Base-by-base conservation (phyloP, 2,329 filamentous ascomycete genomes). In the Hymenoscyphus occultus region DNA sequence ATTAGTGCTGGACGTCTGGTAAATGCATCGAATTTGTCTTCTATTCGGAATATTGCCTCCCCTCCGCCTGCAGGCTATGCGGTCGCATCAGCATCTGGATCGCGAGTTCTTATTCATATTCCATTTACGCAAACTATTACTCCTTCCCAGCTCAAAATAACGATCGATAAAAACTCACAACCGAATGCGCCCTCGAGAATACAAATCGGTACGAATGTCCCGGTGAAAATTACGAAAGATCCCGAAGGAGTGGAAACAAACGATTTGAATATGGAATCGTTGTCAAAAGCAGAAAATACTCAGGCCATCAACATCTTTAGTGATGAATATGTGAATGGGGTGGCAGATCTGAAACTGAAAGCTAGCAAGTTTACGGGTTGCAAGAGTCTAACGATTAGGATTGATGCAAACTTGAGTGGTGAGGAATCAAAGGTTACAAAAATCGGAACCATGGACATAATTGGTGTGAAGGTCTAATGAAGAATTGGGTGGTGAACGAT, bases 401-500 rank as follows among this genome's bases (percentile, higher is more conserved):
- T 73, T n/a, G 72, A 73, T 69, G 70, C 70, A 16, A 74, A 74
- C 61, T 59, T 73, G 67, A 72, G 71, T 65, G 72, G 72, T 2
- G 72, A 73, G 42, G 65, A 66, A 9, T 66, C 54, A 28, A 69
- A 64, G 2, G 35, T 68, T 16, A 74, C 51, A 13, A 73, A 74
- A 64, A 68, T 74, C 60, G 64, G 67, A 19, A 62, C 62, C 31
- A 61, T 74, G 64, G 72, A 74, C 63, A 68, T 74, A 16, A 64
- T 73, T 63, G 71, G 72, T 3, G 60, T 42, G 3, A 71, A 67
- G 57, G 70, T 60, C 39, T 73, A n/a, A 57, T 57, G 13, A 16
- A n/a, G 16, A n/a, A n/a, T 9, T n/a, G 42, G n/a, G n/a, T n/a
- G 16, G n/a, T 45, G 6, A 19, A 28, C 9, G 4, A 35, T 51